phyloP scores from a whole-genome alignment of 148 eudicot species.

The Heliosperma pusillum region DNA sequence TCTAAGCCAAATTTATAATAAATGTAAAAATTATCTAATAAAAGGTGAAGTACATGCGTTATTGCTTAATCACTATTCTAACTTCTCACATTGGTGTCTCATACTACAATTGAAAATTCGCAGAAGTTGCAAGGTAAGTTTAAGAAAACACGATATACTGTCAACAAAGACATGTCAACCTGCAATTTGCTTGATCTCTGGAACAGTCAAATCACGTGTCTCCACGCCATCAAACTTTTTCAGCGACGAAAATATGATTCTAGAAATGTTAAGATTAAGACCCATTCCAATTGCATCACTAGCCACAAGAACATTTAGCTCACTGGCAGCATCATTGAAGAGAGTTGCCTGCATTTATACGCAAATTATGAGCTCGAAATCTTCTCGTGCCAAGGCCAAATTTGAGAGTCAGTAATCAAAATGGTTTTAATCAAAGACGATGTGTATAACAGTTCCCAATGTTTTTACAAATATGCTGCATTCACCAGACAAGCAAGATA shows the following conservation, averaged over 20 bases:
- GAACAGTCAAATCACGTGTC: constrained; percentile 64
- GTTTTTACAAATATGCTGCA: neutral
- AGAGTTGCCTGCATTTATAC: constrained; percentile 86
- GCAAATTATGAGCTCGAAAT: constrained; percentile 24
- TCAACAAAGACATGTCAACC: constrained; percentile 41
- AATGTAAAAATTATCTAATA: constrained; percentile 2
- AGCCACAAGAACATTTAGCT: constrained; percentile 95
- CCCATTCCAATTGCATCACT: constrained; percentile 99
- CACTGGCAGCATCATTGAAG: constrained; percentile 89
- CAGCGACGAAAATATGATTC: constrained; percentile 82
- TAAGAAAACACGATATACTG: constrained; percentile 2
- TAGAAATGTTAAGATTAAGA: constrained; percentile 88
- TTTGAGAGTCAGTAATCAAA: neutral
- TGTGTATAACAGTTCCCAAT: neutral
- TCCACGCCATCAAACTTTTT: constrained; percentile 80
- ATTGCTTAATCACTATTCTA: neutral
- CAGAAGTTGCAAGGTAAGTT: neutral
- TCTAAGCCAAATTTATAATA: neutral
- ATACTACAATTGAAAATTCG: neutral
- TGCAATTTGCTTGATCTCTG: constrained; percentile 98
- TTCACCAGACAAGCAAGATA: neutral
- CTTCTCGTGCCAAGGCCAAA: constrained; percentile 4
- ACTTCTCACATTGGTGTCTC: neutral
- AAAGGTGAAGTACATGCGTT: neutral
- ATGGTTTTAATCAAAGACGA: neutral